Conservation (phyloP, 805 yeast genomes). For the Jamesozyma spencerorum region DNA sequence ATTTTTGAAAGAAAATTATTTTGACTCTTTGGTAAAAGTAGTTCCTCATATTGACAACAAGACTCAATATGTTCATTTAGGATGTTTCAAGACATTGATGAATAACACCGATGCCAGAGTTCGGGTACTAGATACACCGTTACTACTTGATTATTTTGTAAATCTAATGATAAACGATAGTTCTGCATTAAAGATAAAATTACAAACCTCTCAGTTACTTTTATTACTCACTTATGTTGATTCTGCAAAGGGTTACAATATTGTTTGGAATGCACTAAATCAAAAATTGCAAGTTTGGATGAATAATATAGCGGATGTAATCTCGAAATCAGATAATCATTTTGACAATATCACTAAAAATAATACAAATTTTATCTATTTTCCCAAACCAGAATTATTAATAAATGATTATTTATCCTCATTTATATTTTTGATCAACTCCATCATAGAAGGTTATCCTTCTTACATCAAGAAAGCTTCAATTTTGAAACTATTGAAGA, state of each 20-base stretch:
- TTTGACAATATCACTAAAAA: not conserved
- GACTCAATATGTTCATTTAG: constrained; percentile 17
- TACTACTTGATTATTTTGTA: constrained; percentile 14
- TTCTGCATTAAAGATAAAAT: constrained; percentile 12
- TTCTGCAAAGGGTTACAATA: constrained; percentile 18
- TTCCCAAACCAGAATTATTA: constrained; percentile 14
- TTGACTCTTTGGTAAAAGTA: constrained; percentile 9
- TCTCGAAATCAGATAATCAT: constrained; percentile 2
- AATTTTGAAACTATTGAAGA: constrained; percentile 48
- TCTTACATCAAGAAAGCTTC: constrained; percentile 37
- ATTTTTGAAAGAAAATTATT: constrained; percentile 14
- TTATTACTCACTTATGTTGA: constrained; percentile 23
- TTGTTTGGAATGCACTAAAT: constrained; percentile 9
- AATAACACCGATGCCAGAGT: constrained; percentile 14
- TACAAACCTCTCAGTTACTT: constrained; percentile 20
- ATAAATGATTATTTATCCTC: constrained; percentile 54
- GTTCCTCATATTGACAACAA: constrained; percentile 1
- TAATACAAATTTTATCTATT: constrained; percentile 3
- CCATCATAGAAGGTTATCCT: constrained; percentile 42
- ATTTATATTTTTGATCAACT: constrained; percentile 60
- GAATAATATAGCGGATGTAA: constrained; percentile 3
- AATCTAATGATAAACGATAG: constrained; percentile 7
- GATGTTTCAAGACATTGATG: constrained; percentile 23
- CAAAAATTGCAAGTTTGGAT: constrained; percentile 10
- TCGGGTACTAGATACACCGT: constrained; percentile 7